Conservation (phyloP, 192 early-diverging fungal species). For the Coemansia sp. region DNA sequence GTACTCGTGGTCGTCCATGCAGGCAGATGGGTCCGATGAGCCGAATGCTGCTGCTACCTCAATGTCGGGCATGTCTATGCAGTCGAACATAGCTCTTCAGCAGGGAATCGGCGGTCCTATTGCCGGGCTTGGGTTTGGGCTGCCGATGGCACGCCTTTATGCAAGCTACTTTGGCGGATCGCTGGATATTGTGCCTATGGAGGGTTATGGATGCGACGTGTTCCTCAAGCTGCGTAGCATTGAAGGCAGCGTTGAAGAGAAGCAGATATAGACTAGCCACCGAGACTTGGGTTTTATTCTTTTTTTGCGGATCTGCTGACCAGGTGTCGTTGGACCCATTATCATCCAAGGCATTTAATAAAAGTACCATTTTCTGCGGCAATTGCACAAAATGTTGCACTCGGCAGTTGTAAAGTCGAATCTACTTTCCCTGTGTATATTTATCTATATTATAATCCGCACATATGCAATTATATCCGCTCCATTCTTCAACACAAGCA, state of each 20-base stretch:
- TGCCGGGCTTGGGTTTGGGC: slow-evolving; percentile 73
- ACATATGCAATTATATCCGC: too few species aligned
- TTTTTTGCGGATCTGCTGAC: neutral
- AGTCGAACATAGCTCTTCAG: slow-evolving; percentile 79
- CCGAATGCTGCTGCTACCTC: slow-evolving; percentile 2
- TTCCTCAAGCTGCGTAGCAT: slow-evolving; percentile 89
- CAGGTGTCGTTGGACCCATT: neutral
- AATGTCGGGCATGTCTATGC: slow-evolving; percentile 62
- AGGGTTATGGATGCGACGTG: slow-evolving; percentile 90
- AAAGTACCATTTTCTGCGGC: neutral
- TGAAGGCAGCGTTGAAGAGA: slow-evolving; percentile 58
- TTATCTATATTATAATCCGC: too few species aligned
- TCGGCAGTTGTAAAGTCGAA: too few species aligned
- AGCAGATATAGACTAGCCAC: slow-evolving; percentile 26
- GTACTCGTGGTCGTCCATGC: slow-evolving; percentile 90
- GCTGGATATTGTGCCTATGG: slow-evolving; percentile 77
- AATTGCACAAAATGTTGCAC: neutral
- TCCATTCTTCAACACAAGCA: too few species aligned
- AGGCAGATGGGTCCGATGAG: slow-evolving; percentile 59
- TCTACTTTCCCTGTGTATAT: too few species aligned
- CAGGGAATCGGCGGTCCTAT: slow-evolving; percentile 91
- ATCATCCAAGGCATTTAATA: neutral
- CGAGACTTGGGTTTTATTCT: neutral
- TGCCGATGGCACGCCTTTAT: slow-evolving; percentile 86
- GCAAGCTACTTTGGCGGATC: slow-evolving; percentile 93